Base-by-base conservation (phyloP, 345 rosid genomes). In the Lenwebbia sp. region DNA sequence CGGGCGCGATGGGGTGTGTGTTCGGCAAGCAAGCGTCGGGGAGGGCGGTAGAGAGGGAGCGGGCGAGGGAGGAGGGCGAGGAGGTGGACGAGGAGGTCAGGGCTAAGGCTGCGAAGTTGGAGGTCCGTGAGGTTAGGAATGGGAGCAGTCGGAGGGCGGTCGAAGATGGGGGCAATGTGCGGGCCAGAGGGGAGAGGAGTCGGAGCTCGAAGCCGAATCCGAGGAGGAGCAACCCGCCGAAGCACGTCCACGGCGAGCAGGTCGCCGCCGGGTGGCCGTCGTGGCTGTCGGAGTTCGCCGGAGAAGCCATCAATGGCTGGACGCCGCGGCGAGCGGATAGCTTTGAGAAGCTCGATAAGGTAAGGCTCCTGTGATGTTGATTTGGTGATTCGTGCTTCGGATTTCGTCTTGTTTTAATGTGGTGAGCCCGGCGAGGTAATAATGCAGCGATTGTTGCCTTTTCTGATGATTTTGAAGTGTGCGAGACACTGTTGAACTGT, bases 251-350 rank as follows among this genome's bases (percentile, higher is more conserved):
- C 26, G 95, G 96, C 3, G 95, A 94, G 87, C 98, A 93, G 89
- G 98, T 92, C 58, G 98, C 98, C n/a, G 96, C 96, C 53, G 96
- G 98, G 6, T 95, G 98, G 98, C 98, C 98, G 15, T 88, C 96
- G 52, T 94, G 98, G 98, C 93, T 95, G 52, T 94, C 96, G 0
- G 94, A 92, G 5, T 94, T 94, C 30, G 95, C 95, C 41, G 95
- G 96, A 8, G 98, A 95, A 87, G 98, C 98, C 25, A 95, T 95
- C 84, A 93, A 81, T 84, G 98, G 98, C 28, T 95, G 95, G 98
- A 92, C 94, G 76, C 98, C 96, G 5, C 93, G 96, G 86, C 91
- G 98, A 14, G 96, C 96, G 3, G 96, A 95, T 86, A 89, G 94
- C 76, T 94, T 95, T 57, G 95, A 95, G 93, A 95, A 95, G 91